These are phyloP conservation scores for Aspergillus sp. DNA, from an alignment of 2,329 filamentous ascomycete species.

Conservation along the genomic window DNA sequence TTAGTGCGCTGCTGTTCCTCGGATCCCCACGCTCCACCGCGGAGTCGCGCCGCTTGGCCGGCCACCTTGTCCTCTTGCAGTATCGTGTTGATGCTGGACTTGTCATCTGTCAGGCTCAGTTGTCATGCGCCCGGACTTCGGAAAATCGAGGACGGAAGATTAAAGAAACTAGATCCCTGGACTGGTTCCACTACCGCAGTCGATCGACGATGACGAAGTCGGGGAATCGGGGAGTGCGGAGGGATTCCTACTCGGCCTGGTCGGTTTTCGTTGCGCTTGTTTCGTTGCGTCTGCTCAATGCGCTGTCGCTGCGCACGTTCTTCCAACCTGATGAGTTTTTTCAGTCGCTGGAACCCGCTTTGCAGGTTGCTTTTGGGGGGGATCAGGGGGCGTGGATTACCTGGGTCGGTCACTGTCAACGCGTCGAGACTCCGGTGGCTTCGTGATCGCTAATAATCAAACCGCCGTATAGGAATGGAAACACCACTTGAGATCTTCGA, in stretches of 20 bases:
- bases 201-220: not conserved
- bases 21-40: not conserved
- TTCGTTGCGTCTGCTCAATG: conserved; percentile 75
- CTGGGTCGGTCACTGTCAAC: conserved; percentile 66
- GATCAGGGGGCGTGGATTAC: conserved; percentile 86
- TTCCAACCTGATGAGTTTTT: conserved; percentile 99
- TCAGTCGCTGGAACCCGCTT: conserved; percentile 91
- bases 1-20: not conserved
- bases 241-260: not conserved
- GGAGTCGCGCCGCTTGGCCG: not conserved
- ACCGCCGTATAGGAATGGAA: conserved; percentile 75
- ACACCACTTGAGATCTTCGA: conserved; percentile 79
- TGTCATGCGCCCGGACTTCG: not conserved
- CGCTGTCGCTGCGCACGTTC: conserved; percentile 77
- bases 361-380: conserved; percentile 79
- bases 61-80: not conserved
- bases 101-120: not conserved
- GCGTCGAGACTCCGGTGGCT: not conserved
- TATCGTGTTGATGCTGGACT: not conserved
- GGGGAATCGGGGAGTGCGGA: not conserved
- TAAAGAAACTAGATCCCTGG: not conserved
- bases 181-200: too few species aligned
- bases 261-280: conserved; percentile 49
- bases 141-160: not conserved
- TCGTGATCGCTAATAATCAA: conserved; percentile 4